Percentiles rank a stretch among this genome's conserved stretches.
Conservation (phyloP, 352 stramenopile species). For the Pythium insidiosum region DNA sequence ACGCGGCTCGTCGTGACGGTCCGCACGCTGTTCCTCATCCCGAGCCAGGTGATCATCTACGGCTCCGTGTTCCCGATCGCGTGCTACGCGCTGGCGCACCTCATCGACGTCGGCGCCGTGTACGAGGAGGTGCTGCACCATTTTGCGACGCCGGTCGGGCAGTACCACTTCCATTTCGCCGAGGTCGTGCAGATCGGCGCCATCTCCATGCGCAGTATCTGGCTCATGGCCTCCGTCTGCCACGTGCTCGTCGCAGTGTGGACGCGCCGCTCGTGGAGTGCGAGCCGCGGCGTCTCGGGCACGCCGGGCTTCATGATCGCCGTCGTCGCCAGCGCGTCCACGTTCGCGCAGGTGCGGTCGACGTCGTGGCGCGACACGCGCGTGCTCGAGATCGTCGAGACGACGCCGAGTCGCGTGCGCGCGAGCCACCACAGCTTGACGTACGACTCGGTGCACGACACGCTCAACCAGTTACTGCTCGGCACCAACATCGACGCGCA, state of each 20-base stretch:
- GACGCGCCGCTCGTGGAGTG: not conserved
- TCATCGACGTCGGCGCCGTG: slow-evolving; percentile 28
- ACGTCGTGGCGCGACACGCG: not conserved
- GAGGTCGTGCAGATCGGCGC: slow-evolving; percentile 10
- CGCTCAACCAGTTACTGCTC: too few species aligned
- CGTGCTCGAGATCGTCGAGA: not conserved
- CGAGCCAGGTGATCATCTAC: slow-evolving; percentile 45
- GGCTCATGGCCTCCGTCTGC: slow-evolving; percentile 2
- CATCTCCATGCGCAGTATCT: slow-evolving; percentile 13
- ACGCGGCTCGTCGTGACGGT: slow-evolving; percentile 2
- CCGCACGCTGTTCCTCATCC: slow-evolving; percentile 25
- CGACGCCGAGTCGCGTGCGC: not conserved
- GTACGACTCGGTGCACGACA: too few species aligned
- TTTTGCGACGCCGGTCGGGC: slow-evolving; percentile 22
- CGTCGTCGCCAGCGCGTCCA: slow-evolving; percentile 4
- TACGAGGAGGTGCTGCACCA: slow-evolving; percentile 24
- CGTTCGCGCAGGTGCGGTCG: not conserved
- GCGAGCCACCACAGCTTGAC: too few species aligned
- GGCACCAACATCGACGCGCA: too few species aligned
- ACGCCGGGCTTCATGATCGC: slow-evolving; percentile 7
- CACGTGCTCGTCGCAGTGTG: slow-evolving; percentile 2
- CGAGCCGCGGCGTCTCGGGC: slow-evolving; percentile 1
- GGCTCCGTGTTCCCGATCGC: slow-evolving; percentile 31
- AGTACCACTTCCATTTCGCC: slow-evolving; percentile 16
- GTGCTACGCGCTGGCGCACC: slow-evolving; percentile 35